Evolutionary conservation across 2,329 filamentous ascomycete species (phyloP).

Genomic region (Diaporthe destruens): DNA sequence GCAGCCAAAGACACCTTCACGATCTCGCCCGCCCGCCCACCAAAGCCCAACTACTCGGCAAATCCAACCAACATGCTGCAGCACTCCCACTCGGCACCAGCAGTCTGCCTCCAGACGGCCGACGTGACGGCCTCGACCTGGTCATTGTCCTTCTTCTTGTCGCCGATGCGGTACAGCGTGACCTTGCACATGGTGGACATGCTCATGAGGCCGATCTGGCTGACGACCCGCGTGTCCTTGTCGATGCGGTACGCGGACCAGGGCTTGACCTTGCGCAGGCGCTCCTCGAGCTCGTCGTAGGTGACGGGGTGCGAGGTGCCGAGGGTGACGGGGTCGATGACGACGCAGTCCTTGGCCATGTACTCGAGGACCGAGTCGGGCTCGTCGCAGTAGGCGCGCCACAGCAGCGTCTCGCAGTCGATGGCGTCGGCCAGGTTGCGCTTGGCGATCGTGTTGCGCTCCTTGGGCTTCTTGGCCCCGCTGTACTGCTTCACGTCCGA

Average conservation of each 20-base stretch:
- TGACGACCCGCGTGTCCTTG: slow-evolving; percentile 50
- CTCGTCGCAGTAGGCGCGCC: slow-evolving; percentile 54
- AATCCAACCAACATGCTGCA: slow-evolving; percentile 42
- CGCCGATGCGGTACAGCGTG: slow-evolving; percentile 47
- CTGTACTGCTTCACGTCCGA: slow-evolving; percentile 43
- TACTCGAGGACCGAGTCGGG: slow-evolving; percentile 53
- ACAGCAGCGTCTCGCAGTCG: slow-evolving; percentile 55
- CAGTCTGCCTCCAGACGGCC: slow-evolving; percentile 53
- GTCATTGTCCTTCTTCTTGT: slow-evolving; percentile 46
- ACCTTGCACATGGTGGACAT: slow-evolving; percentile 52
- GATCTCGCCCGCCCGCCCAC: too few species aligned
- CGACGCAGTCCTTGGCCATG: slow-evolving; percentile 54
- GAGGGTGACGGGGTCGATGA: slow-evolving; percentile 53
- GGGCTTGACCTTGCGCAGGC: slow-evolving; percentile 47
- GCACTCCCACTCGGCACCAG: slow-evolving; percentile 53
- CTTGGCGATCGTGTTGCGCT: slow-evolving; percentile 54
- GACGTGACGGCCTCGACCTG: slow-evolving; percentile 49
- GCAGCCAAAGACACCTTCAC: neutral
- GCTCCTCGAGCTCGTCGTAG: slow-evolving; percentile 49
- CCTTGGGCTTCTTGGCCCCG: slow-evolving; percentile 47
- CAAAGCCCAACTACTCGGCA: slow-evolving; percentile 31
- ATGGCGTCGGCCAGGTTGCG: slow-evolving; percentile 54
- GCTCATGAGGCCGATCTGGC: slow-evolving; percentile 55
- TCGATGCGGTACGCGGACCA: slow-evolving; percentile 51
- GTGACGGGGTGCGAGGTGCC: slow-evolving; percentile 46